Evolutionary conservation across 257 asterid genomes (phyloP).

Genomic region (Nicotiana knightiana): DNA sequence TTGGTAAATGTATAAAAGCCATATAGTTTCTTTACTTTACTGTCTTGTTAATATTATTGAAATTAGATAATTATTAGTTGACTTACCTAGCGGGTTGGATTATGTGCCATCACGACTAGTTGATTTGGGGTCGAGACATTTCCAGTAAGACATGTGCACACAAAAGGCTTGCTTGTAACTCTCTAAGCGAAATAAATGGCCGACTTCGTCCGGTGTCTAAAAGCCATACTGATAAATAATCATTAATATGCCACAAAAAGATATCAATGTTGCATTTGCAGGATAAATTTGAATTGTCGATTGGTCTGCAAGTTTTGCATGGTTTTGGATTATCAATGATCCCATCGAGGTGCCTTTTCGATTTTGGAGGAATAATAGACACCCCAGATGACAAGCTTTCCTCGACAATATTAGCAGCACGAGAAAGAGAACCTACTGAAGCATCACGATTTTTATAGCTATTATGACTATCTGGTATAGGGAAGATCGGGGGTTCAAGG

Average conservation of each 20-base stretch:
- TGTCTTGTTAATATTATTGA: no score
- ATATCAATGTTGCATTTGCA: conserved; percentile 54
- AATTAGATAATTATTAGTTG: no score
- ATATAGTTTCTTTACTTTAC: no score
- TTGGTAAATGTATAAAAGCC: no score
- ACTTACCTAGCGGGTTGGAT: no score
- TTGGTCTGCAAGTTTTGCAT: conserved; percentile 55
- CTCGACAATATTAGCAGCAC: conserved; percentile 31
- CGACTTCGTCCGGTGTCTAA: conserved; percentile 92
- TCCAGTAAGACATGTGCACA: conserved; percentile 78
- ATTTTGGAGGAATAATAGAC: conserved; percentile 33
- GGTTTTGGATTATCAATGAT: conserved; percentile 74
- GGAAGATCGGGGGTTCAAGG: no score
- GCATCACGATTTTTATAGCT: conserved; percentile 23
- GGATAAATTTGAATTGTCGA: conserved; percentile 43
- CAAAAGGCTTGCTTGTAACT: conserved; percentile 72
- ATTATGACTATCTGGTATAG: conserved; percentile 17
- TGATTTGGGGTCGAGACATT: neutral
- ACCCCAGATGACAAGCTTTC: conserved; percentile 37
- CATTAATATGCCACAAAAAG: conserved; percentile 61
- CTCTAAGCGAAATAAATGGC: conserved; percentile 58
- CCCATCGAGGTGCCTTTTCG: conserved; percentile 76
- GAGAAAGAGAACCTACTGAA: conserved; percentile 26
- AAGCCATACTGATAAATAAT: conserved; percentile 75
- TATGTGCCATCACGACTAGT: no score